These are phyloP conservation scores for Mycena rebaudengoi DNA, from an alignment of 768 basidiomycete genomes.

Conservation along the genomic window DNA sequence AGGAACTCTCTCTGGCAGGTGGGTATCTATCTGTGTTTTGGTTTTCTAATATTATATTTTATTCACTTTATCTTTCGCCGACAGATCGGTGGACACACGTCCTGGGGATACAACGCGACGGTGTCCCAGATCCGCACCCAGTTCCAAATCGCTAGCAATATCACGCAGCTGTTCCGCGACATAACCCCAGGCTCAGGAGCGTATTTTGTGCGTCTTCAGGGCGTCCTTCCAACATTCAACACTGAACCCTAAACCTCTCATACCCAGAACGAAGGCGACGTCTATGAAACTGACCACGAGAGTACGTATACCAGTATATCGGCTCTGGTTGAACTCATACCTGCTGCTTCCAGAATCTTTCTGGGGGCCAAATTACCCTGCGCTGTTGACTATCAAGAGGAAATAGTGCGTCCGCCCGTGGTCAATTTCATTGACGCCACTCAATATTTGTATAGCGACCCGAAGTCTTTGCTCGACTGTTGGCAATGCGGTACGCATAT, in stretches of 20 bases:
- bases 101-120: neutral
- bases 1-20: constrained; percentile 32
- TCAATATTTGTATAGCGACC: no score
- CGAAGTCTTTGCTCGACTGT: constrained; percentile 37
- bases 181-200: neutral
- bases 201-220: constrained; percentile 19
- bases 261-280: constrained; percentile 47
- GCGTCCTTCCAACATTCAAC: no score
- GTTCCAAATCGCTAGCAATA: neutral
- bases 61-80: no score
- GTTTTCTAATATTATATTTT: neutral
- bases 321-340: no score
- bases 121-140: neutral
- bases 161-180: neutral
- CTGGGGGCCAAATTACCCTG: constrained; percentile 45
- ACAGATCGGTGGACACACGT: neutral
- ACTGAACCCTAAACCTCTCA: no score
- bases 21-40: neutral
- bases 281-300: constrained; percentile 43
- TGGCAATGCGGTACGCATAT: constrained; percentile 49
- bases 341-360: constrained; percentile 28
- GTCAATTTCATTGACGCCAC: neutral
- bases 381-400: constrained; percentile 37
- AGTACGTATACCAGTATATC: constrained; percentile 11
- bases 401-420: constrained; percentile 39